These are phyloP conservation scores for Hyaloscypha hepaticicola DNA, from an alignment of 495 filamentous ascomycete species.

Conservation along the genomic window DNA sequence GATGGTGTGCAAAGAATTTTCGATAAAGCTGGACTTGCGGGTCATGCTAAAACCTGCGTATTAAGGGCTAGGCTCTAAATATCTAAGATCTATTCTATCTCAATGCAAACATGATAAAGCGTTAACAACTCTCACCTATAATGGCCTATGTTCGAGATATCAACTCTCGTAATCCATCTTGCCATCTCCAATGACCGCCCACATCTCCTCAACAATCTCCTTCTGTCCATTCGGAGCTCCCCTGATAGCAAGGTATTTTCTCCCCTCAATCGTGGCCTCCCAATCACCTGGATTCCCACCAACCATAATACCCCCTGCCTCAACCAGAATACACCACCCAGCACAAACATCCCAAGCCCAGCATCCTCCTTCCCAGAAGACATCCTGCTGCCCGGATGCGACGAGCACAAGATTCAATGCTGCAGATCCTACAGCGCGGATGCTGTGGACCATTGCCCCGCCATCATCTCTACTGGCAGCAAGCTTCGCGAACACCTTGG, in stretches of 20 bases:
- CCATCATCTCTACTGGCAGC: conserved; percentile 61
- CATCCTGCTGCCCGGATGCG: conserved; percentile 73
- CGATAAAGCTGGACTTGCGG: no score
- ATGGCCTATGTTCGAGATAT: not conserved
- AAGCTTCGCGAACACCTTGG: conserved; percentile 65
- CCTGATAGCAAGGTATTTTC: conserved; percentile 77
- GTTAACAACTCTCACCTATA: no score
- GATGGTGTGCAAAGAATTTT: no score
- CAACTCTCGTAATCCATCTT: conserved; percentile 25
- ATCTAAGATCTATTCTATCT: no score
- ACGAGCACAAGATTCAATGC: conserved; percentile 83
- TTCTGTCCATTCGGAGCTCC: conserved; percentile 65
- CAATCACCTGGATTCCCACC: conserved; percentile 77
- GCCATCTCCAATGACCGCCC: conserved; percentile 47
- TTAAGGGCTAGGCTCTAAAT: no score
- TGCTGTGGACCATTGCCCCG: conserved; percentile 80
- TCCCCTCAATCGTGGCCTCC: conserved; percentile 70
- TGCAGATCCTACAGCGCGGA: conserved; percentile 74
- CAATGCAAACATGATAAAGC: no score
- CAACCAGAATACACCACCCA: conserved; percentile 82
- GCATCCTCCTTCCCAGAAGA: conserved; percentile 92
- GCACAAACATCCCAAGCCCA: conserved; percentile 96
- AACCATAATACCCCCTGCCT: conserved; percentile 80
- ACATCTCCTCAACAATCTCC: conserved; percentile 80
- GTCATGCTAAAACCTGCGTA: no score